Evolutionary conservation across 2,329 filamentous ascomycete genomes (phyloP).

Genomic region (Alternaria sp.): DNA sequence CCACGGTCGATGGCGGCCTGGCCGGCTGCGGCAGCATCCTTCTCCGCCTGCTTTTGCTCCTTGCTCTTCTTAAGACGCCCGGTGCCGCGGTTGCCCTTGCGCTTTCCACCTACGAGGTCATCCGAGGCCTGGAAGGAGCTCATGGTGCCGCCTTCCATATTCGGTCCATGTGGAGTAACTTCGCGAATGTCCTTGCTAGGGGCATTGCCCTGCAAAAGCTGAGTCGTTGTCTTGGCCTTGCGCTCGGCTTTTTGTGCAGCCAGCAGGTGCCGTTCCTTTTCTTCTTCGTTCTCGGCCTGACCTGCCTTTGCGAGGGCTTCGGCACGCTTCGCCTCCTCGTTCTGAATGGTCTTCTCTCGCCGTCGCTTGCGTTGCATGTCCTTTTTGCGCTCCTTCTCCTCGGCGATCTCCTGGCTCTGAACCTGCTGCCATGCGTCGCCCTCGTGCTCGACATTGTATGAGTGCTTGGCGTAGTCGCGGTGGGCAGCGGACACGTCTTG

Average conservation of each 20-base stretch:
- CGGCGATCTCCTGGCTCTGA: slow-evolving; percentile 85
- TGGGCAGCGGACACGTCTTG: slow-evolving; percentile 71
- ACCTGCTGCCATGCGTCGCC: slow-evolving; percentile 85
- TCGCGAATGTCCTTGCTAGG: slow-evolving; percentile 74
- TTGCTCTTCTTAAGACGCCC: slow-evolving; percentile 87
- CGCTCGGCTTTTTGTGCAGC: slow-evolving; percentile 91
- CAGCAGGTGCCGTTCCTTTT: slow-evolving; percentile 79
- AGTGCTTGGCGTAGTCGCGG: slow-evolving; percentile 74
- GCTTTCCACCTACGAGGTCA: slow-evolving; percentile 59
- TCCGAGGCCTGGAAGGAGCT: slow-evolving; percentile 79
- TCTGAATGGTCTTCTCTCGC: slow-evolving; percentile 90
- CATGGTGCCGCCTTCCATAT: slow-evolving; percentile 84
- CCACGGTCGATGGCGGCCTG: slow-evolving; percentile 84
- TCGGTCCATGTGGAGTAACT: slow-evolving; percentile 76
- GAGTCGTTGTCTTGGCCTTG: slow-evolving; percentile 89
- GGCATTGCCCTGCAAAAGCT: slow-evolving; percentile 84
- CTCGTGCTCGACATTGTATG: slow-evolving; percentile 80
- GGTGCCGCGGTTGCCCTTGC: slow-evolving; percentile 61
- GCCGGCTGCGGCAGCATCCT: slow-evolving; percentile 82
- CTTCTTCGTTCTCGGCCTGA: slow-evolving; percentile 80
- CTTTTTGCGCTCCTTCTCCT: slow-evolving; percentile 99
- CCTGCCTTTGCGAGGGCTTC: slow-evolving; percentile 80
- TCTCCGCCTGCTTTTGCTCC: slow-evolving; percentile 73
- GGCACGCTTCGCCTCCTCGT: slow-evolving; percentile 84
- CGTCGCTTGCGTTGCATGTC: slow-evolving; percentile 98